A percentile compares a stretch with the other conserved stretches of the same genome.
phyloP scores from a whole-genome alignment of 2,329 filamentous ascomycete species.

The Paraphoma sp. region DNA sequence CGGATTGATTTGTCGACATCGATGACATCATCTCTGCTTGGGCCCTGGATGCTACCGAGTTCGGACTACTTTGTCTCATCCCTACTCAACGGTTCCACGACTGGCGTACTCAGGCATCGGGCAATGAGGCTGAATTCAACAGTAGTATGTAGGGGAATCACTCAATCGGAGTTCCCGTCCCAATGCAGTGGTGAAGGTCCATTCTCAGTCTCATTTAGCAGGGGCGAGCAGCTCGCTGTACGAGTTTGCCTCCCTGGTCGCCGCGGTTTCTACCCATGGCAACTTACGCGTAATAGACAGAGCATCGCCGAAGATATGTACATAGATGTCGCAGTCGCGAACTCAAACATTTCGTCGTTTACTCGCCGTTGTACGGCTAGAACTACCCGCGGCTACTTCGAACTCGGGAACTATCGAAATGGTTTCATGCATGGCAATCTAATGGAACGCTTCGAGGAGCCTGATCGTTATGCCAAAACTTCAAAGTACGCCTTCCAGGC shows the following conservation, averaged over 20 bases:
- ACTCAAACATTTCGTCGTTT: not conserved
- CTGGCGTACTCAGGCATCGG: constrained; percentile 5
- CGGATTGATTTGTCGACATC: not conserved
- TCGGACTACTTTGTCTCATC: constrained; percentile 1
- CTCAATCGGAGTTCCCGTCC: constrained; percentile 1
- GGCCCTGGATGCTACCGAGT: not conserved
- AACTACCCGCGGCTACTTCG: constrained; percentile 5
- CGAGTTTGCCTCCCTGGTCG: constrained; percentile 9
- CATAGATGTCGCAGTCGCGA: not conserved
- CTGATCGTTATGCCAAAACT: not conserved
- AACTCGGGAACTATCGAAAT: constrained; percentile 4
- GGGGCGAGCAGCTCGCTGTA: not conserved
- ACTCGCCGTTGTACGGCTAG: not conserved
- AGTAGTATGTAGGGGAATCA: not conserved
- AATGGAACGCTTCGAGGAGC: constrained; percentile 2
- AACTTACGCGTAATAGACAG: constrained; percentile 8
- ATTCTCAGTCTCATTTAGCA: not conserved
- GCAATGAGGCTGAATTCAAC: constrained; percentile 10
- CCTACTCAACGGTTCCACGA: constrained; percentile 5
- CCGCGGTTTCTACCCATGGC: constrained; percentile 5
- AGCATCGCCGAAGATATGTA: constrained; percentile 10
- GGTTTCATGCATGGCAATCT: not conserved
- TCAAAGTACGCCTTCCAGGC: not conserved
- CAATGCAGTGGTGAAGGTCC: constrained; percentile 1
- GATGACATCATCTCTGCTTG: not conserved